Evolutionary conservation across 2,329 filamentous ascomycete species (phyloP).

Genomic region (Chaetomium globosum): DNA sequence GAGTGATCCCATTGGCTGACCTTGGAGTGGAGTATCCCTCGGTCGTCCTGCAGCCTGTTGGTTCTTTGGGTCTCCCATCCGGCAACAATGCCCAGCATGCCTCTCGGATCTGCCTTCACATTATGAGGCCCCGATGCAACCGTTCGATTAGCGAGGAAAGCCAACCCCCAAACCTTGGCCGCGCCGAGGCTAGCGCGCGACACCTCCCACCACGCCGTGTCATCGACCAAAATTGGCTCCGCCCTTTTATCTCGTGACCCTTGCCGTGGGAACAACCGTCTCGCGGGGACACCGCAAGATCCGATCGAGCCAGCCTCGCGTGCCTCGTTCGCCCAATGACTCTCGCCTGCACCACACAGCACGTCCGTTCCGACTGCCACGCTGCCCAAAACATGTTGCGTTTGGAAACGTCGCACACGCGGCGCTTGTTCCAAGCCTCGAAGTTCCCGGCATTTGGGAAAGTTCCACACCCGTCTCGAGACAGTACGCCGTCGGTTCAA

Average conservation of each 20-base stretch:
- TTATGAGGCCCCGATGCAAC: conserved; percentile 33
- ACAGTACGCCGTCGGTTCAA: background rate
- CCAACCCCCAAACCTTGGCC: conserved; percentile 20
- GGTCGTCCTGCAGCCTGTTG: conserved; percentile 28
- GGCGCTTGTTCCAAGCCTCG: background rate
- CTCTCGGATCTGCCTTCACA: conserved; percentile 32
- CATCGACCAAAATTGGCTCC: conserved; percentile 29
- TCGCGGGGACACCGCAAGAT: conserved; percentile 32
- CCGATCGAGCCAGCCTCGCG: conserved; percentile 25
- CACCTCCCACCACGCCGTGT: background rate
- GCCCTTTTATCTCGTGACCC: conserved; percentile 34
- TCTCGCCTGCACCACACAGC: background rate
- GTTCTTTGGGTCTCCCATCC: conserved; percentile 28
- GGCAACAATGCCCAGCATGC: conserved; percentile 9
- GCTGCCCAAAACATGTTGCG: conserved; percentile 19
- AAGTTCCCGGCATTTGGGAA: background rate
- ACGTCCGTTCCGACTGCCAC: conserved; percentile 12
- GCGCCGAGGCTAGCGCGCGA: conserved; percentile 17
- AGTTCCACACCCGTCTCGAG: background rate
- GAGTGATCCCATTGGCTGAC: conserved; percentile 20
- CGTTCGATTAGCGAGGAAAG: conserved; percentile 38
- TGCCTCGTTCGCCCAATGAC: conserved; percentile 6
- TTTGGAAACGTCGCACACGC: conserved; percentile 16
- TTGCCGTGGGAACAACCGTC: conserved; percentile 16
- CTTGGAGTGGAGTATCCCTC: background rate